Conservation (phyloP, 257 asterid genomes). For the Rhazya stricta region DNA sequence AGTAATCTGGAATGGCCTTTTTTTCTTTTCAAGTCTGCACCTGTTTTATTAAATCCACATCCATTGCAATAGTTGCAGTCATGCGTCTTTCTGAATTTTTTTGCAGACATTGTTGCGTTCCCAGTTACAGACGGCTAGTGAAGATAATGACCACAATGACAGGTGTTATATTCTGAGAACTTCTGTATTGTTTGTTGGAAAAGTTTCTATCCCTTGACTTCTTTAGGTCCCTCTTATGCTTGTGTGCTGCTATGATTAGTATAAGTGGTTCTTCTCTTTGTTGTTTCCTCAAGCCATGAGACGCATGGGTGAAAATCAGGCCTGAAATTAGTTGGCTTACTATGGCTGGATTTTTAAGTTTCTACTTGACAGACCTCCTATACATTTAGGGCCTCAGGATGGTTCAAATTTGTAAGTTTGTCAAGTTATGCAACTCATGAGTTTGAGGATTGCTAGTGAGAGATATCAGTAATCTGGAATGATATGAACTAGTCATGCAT, state of each 20-base stretch:
- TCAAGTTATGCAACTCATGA: not conserved
- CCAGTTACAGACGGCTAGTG: slow-evolving; percentile 75
- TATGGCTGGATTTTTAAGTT: not conserved
- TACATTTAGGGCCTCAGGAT: not conserved
- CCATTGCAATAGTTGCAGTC: not conserved
- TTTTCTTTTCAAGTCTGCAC: slow-evolving; percentile 4
- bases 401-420: no score
- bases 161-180: slow-evolving; percentile 36
- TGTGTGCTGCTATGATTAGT: not conserved
- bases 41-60: not conserved
- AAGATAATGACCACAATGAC: slow-evolving; percentile 76
- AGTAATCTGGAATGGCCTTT: not conserved
- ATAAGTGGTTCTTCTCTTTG: not conserved
- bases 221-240: not conserved
- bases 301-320: not conserved
- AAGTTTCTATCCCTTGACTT: not conserved
- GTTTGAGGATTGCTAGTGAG: not conserved
- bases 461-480: not conserved
- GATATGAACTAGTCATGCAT: not conserved
- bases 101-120: slow-evolving; percentile 76
- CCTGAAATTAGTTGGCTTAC: not conserved
- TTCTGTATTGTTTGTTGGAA: not conserved
- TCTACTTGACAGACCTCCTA: not conserved
- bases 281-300: not conserved
- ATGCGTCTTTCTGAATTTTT: slow-evolving; percentile 25